Conservation (phyloP, 176 grass and related monocot species). For the Metroxylon sagu region DNA sequence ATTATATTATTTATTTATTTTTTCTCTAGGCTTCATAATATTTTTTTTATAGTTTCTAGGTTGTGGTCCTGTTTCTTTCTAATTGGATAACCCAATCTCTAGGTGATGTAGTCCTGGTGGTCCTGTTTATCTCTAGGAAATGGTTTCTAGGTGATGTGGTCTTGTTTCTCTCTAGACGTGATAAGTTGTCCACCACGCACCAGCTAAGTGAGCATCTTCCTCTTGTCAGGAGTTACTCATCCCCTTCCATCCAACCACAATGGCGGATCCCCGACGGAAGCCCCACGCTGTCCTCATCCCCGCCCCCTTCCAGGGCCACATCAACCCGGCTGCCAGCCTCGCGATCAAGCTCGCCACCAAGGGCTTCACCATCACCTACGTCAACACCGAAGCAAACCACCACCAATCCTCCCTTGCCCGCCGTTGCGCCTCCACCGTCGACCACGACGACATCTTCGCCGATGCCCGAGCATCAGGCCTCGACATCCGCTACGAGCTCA, state of each 20-base stretch:
- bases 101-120: too few relatives aligned
- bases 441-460: conserved; percentile 21
- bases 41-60: too few relatives aligned
- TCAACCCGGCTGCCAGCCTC: conserved; percentile 56
- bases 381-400: conserved; percentile 56
- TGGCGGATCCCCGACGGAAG: neutral
- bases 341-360: conserved; percentile 24
- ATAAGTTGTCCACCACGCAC: too few relatives aligned
- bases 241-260: neutral
- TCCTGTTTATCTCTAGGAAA: too few relatives aligned
- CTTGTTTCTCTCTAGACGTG: too few relatives aligned
- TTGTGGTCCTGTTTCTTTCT: too few relatives aligned
- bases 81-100: too few relatives aligned
- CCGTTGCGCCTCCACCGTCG: neutral
- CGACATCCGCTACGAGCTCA: conserved; percentile 46
- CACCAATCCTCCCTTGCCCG: conserved; percentile 24
- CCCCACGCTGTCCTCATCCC: conserved; percentile 57
- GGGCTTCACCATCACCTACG: conserved; percentile 57
- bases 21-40: too few relatives aligned
- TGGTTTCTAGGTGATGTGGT: too few relatives aligned
- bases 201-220: too few relatives aligned
- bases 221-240: too few relatives aligned
- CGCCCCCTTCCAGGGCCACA: conserved; percentile 59
- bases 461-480: conserved; percentile 11
- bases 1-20: too few relatives aligned